Percentiles rank a stretch among this genome's conserved stretches.
Conservation (phyloP, 371 early-diverging fungal species). For the Synchytrium microbalum region DNA sequence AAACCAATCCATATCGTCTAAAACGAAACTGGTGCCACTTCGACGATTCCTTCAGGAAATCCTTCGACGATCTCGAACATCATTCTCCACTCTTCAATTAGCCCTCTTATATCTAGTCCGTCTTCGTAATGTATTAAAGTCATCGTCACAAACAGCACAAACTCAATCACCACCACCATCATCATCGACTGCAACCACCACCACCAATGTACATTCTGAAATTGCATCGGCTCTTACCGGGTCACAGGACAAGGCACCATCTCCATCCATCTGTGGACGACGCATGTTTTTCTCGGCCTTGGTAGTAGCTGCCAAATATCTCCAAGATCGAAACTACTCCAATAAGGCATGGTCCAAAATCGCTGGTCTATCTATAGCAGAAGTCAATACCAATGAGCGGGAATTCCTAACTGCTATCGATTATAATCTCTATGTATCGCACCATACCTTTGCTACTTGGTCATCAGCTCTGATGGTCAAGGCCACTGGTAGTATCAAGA, state of each 20-base stretch:
- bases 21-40: constrained; percentile 39
- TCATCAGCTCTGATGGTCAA: no score
- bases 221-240: constrained; percentile 17
- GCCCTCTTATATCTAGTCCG: constrained; percentile 55
- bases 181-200: not conserved
- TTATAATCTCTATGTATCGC: constrained; percentile 30
- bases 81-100: constrained; percentile 68
- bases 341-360: constrained; percentile 44
- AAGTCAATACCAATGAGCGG: constrained; percentile 35
- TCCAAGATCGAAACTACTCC: constrained; percentile 38
- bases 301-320: constrained; percentile 40
- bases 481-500: no score
- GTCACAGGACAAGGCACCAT: constrained; percentile 15
- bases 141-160: constrained; percentile 11
- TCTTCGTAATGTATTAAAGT: constrained; percentile 10
- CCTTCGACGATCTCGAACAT: constrained; percentile 59
- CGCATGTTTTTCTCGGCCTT: constrained; percentile 39
- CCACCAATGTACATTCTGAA: not conserved
- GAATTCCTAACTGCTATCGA: constrained; percentile 30
- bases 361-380: constrained; percentile 29
- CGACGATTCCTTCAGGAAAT: constrained; percentile 58
- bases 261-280: constrained; percentile 29
- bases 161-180: constrained; percentile 3
- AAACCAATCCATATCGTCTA: constrained; percentile 20
- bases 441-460: constrained; percentile 5